Evolutionary conservation across 805 yeast species (phyloP).

Genomic region (Starmerella asiatica): DNA sequence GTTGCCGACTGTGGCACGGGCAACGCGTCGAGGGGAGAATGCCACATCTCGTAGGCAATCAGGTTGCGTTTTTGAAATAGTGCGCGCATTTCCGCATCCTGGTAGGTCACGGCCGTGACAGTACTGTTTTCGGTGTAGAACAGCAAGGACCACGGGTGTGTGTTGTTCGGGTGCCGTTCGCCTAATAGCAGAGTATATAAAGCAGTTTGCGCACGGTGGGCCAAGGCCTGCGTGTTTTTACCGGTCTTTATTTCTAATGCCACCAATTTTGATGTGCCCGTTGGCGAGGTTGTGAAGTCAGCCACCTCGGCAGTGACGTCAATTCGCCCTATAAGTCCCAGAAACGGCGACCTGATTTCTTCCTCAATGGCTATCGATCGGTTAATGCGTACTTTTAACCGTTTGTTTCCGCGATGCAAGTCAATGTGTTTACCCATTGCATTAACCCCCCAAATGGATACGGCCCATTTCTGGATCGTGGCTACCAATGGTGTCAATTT

Average conservation of each 20-base stretch:
- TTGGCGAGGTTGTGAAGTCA: background rate
- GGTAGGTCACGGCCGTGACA: conserved; percentile 41
- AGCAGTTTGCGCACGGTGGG: conserved; percentile 78
- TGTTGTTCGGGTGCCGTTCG: conserved; percentile 58
- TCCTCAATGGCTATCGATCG: conserved; percentile 64
- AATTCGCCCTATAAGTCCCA: conserved; percentile 76
- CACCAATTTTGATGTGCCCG: conserved; percentile 30
- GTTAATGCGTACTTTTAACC: conserved; percentile 34
- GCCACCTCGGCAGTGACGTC: conserved; percentile 71
- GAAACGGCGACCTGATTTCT: conserved; percentile 79
- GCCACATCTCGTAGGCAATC: conserved; percentile 43
- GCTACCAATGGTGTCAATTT: conserved; percentile 42
- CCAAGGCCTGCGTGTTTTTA: conserved; percentile 35
- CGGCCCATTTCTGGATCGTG: conserved; percentile 25
- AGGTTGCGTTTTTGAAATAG: conserved; percentile 61
- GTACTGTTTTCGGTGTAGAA: conserved; percentile 56
- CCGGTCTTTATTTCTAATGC: conserved; percentile 94
- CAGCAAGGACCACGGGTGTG: conserved; percentile 49
- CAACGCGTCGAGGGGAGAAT: conserved; percentile 6
- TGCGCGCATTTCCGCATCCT: conserved; percentile 46
- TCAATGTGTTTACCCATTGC: conserved; percentile 25
- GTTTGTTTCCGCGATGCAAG: conserved; percentile 5
- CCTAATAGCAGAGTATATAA: conserved; percentile 64
- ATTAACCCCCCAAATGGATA: conserved; percentile 23
- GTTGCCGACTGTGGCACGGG: conserved; percentile 17